Evolutionary conservation across 352 stramenopile genomes (phyloP), one percentile per base, ranked within the genome.

Genomic region (Pythium aquatile): DNA sequence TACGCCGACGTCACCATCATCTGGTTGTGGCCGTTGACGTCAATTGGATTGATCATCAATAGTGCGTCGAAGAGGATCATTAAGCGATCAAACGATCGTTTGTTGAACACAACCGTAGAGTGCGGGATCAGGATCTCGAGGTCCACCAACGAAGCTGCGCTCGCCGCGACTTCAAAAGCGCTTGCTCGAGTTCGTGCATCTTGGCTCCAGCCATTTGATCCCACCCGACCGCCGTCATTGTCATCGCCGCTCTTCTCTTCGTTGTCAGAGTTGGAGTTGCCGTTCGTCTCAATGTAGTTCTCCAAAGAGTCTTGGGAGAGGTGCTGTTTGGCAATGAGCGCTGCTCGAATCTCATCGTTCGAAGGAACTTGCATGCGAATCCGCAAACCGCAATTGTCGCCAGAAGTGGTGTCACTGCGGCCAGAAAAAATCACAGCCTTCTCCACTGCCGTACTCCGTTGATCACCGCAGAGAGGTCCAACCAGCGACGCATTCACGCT

Each of bases 11-110:
- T 78, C 37, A 73, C 70, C 48, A 93, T 73, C 70, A 89, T 80
- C 52, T 91, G 75, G 37, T 93, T 93, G 63, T 91, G 83, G 13
- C 70, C 85, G 29, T 92, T 87, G 58, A 96, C 76, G 62, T 96
- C 87, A 39, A 94, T 88, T 1, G 87, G 87, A 62, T 93, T 94
- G 51, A 96, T 96, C 78, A 90, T 88, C 63, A 96, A 57, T 1
- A 96, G 68, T 11, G 85, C 83, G 61, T 96, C 87, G 63, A 93
- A 91, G 3, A 96, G 67, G 26, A 96, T 77, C 79, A 96, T 89
- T 44, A 96, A 68, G 2, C 87, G 82, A 58, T 91, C 84, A 48
- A 92, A 70, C 11, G 81, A 87, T 5, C 75, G 58, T 61, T 93
- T 94, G 33, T 77, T 78, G 37, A 96, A 68, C 7, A 81, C 68